Percentiles rank a stretch among this genome's conserved stretches.
Conservation (phyloP, 257 asterid species). For the Oldenlandia corymbosa region DNA sequence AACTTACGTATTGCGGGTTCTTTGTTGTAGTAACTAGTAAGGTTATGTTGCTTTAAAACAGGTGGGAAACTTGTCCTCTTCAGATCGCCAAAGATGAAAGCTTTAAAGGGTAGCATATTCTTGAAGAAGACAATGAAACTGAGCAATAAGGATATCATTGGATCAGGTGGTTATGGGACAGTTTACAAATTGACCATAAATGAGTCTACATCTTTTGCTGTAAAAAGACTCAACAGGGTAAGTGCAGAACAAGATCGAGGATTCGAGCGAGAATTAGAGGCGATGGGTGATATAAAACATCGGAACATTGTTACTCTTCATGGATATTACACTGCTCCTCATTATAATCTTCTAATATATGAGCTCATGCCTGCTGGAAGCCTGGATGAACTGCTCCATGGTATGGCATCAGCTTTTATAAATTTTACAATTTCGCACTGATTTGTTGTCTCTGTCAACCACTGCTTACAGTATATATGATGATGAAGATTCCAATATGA, state of each 20-base stretch:
- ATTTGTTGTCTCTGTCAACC: neutral
- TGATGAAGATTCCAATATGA: neutral
- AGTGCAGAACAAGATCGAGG: conserved; percentile 67
- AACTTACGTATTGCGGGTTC: too few species aligned
- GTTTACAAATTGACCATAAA: conserved; percentile 60
- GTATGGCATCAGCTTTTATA: conserved; percentile 29
- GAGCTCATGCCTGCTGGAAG: conserved; percentile 87
- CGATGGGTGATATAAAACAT: conserved; percentile 89
- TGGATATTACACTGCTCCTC: conserved; percentile 73
- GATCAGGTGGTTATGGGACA: conserved; percentile 86
- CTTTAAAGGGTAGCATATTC: conserved; percentile 37
- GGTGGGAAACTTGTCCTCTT: conserved; percentile 88
- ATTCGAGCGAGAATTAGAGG: conserved; percentile 77
- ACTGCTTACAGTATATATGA: neutral
- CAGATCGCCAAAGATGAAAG: conserved; percentile 42
- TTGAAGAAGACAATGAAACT: conserved; percentile 64
- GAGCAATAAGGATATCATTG: conserved; percentile 75
- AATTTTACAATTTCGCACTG: neutral
- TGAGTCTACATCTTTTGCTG: conserved; percentile 52
- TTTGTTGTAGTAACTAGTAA: too few species aligned
- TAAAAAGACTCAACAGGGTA: conserved; percentile 52
- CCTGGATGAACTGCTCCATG: conserved; percentile 58
- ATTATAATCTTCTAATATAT: conserved; percentile 77
- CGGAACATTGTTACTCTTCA: conserved; percentile 73
- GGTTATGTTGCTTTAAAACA: conserved; percentile 20